Conservation (phyloP, 2,329 filamentous ascomycete species). For the Rhexocercosporidium sp. region DNA sequence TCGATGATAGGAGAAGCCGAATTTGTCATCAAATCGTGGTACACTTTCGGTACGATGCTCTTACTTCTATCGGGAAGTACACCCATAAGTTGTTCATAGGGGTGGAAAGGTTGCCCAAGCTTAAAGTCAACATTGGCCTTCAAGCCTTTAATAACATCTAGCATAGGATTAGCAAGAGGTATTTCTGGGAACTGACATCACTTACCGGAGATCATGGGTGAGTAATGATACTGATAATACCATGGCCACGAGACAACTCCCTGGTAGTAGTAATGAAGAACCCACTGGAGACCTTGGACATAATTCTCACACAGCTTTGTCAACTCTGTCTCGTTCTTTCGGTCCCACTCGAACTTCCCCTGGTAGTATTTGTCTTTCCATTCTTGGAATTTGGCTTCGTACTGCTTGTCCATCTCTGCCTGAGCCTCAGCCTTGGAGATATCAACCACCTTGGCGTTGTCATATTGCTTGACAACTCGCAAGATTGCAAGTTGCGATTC, state of each 20-base stretch:
- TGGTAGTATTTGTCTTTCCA: constrained; percentile 97
- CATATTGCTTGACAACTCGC: constrained; percentile 87
- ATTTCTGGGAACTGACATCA: constrained; percentile 28
- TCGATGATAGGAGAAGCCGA: constrained; percentile 92
- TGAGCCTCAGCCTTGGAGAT: constrained; percentile 79
- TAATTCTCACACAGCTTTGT: constrained; percentile 91
- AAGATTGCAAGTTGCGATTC: constrained; percentile 83
- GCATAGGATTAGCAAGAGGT: neutral
- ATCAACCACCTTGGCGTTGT: constrained; percentile 86
- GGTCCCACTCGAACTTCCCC: constrained; percentile 88
- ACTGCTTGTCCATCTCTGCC: constrained; percentile 79
- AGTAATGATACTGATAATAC: constrained; percentile 97
- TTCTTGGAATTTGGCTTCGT: constrained; percentile 84
- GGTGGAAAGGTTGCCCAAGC: constrained; percentile 91
- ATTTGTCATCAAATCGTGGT: constrained; percentile 92
- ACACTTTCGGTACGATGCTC: constrained; percentile 86
- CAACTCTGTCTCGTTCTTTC: constrained; percentile 81
- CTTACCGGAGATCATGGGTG: constrained; percentile 88
- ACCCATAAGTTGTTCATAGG: constrained; percentile 97
- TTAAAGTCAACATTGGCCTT: constrained; percentile 89
- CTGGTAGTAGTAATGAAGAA: constrained; percentile 96
- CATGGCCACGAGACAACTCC: constrained; percentile 98
- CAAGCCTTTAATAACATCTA: constrained; percentile 87
- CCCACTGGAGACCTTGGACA: constrained; percentile 96
- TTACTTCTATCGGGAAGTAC: constrained; percentile 97